These are phyloP conservation scores for Agroathelia rolfsii DNA, from an alignment of 1,284 basidiomycete species.

Conservation along the genomic window DNA sequence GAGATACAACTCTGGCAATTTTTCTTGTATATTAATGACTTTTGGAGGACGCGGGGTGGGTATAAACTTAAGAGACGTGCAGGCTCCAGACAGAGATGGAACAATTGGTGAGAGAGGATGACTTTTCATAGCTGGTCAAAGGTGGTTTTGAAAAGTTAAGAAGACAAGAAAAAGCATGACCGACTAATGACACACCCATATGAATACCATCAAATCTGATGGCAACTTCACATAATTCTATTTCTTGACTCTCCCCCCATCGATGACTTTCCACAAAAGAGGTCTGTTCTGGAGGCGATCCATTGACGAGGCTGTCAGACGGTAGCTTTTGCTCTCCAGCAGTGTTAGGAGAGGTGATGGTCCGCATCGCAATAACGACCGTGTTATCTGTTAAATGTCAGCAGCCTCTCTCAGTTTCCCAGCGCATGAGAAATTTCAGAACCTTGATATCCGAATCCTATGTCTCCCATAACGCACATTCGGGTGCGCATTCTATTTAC, in stretches of 20 bases:
- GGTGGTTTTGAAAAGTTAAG: conserved; percentile 9
- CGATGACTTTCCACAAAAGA: conserved; percentile 43
- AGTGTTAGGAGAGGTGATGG: conserved; percentile 20
- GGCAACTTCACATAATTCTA: conserved; percentile 54
- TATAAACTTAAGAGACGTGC: conserved; percentile 38
- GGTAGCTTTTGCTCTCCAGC: conserved; percentile 37
- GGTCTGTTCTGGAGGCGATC: conserved; percentile 20
- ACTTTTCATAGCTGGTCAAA: conserved; percentile 27
- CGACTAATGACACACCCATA: conserved; percentile 25
- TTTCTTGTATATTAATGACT: conserved; percentile 12
- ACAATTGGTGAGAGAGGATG: conserved; percentile 36
- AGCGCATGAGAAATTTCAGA: conserved; percentile 9
- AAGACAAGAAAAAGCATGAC: conserved; percentile 12
- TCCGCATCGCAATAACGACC: conserved; percentile 16
- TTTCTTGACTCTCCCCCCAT: conserved; percentile 49
- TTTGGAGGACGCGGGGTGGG: conserved; percentile 23
- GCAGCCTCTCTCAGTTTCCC: conserved; percentile 12
- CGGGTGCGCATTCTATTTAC: conserved; percentile 33
- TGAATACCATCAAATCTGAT: conserved; percentile 34
- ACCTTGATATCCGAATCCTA: conserved; percentile 61
- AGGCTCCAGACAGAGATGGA: conserved; percentile 22
- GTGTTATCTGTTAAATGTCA: conserved; percentile 18
- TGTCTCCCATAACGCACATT: conserved; percentile 48
- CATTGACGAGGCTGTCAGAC: conserved; percentile 26
- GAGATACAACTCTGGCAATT: conserved; percentile 32